Evolutionary conservation across 768 basidiomycete species (phyloP), one percentile per base, ranked within the genome.

Genomic region (Pulveroboletus sp.): DNA sequence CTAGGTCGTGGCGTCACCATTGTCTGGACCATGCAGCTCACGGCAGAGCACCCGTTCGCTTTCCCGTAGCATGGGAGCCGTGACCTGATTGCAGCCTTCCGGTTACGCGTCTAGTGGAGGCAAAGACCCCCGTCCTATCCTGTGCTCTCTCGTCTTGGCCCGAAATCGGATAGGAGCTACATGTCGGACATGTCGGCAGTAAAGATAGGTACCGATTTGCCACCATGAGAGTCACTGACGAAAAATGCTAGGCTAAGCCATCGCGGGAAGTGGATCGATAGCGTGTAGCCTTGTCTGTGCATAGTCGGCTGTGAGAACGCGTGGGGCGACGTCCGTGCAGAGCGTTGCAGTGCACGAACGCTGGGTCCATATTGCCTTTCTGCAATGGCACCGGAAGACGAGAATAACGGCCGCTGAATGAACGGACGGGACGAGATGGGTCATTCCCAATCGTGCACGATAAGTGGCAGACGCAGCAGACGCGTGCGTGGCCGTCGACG

Each of bases 401-500:
- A 26, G 36, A 40, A 26, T 24, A 36, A 50, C 45, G 52, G 36
- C 36, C 38, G 28, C 47, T 41, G 49, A 51, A 59, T 62, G 10
- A 59, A 59, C 42, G 43, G 49, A 51, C 43, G 39, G 44, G 39
- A 49, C 54, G 17, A 47, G 49, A 56, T 53, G 44, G 54, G 55
- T 47, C 21, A 39, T 50, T 48, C 44, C 46, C 33, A 45, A 51
- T 61, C 61, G 64, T 52, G 64, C 51, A 45, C 55, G 44, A 55
- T 36, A 43, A 47, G 49, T 55, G 47, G 47, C 41, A 48, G 43
- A 12, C 32, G 35, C 18, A 33, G 32, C 21, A 46, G 32, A 57
- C 43, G 12, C 52, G 61, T 51, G 65, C 50, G 18, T 41, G 55
- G 39, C 32, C 32, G 60, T 50, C 63, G 58, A 65, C 64, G 66